phyloP scores from a whole-genome alignment of 2,329 filamentous ascomycete genomes.

The Pseudogymnoascus sp. region DNA sequence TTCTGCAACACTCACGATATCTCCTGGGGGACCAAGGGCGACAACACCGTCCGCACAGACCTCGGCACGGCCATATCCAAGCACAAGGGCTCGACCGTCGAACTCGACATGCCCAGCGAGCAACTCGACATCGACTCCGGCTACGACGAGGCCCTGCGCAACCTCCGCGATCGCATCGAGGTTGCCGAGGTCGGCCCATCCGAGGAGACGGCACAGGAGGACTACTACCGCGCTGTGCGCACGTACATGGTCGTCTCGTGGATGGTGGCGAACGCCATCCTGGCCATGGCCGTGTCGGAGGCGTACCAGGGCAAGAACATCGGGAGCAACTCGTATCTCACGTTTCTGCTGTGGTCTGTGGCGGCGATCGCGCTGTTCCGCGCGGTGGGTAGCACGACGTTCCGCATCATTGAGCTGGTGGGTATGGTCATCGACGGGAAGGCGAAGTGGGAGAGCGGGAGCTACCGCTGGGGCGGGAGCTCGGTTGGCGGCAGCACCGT shows the following conservation, averaged over 20 bases:
- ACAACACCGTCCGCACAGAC: conserved; percentile 90
- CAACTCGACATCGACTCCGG: conserved; percentile 97
- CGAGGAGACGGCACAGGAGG: conserved; percentile 85
- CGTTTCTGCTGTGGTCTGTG: conserved; percentile 88
- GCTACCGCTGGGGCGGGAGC: not conserved
- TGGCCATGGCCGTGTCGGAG: conserved; percentile 89
- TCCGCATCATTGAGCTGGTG: conserved; percentile 73
- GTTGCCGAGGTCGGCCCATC: conserved; percentile 54
- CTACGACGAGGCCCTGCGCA: conserved; percentile 93
- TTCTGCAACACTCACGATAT: conserved; percentile 99
- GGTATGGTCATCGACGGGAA: conserved; percentile 83
- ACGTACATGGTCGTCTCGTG: conserved; percentile 97
- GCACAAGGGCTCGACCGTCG: conserved; percentile 66
- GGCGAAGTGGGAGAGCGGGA: conserved; percentile 33
- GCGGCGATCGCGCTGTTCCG: conserved; percentile 81
- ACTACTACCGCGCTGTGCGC: conserved; percentile 94
- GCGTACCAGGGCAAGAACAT: conserved; percentile 66
- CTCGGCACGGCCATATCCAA: conserved; percentile 76
- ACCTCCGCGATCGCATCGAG: conserved; percentile 86
- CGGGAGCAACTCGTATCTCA: conserved; percentile 79
- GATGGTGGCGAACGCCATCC: conserved; percentile 85
- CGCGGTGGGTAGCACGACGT: conserved; percentile 71
- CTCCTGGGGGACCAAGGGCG: conserved; percentile 97
- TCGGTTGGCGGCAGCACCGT: not conserved
- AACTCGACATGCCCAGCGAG: conserved; percentile 95